Percentiles rank a stretch among this genome's conserved stretches.
Evolutionary conservation across 345 rosid genomes (phyloP).

Genomic region (Noccaea bulbosa): DNA sequence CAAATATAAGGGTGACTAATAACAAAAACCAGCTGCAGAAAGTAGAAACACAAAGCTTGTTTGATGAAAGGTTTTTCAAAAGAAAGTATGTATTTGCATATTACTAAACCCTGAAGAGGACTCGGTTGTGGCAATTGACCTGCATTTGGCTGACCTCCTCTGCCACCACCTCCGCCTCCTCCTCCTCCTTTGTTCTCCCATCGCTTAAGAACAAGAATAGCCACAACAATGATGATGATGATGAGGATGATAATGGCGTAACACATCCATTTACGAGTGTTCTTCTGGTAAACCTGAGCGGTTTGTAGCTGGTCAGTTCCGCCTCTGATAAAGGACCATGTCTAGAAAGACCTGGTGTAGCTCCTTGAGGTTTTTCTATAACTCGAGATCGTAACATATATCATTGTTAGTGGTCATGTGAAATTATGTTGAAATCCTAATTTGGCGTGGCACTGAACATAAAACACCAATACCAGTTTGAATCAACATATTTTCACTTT

Average conservation of each 20-base stretch:
- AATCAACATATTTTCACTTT: no score
- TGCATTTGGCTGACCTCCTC: slow-evolving; percentile 27
- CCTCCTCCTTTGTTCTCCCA: slow-evolving; percentile 50
- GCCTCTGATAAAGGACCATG: slow-evolving; percentile 77
- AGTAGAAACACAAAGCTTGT: slow-evolving; percentile 33
- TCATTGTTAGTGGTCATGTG: no score
- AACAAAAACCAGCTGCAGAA: slow-evolving; percentile 18
- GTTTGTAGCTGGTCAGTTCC: slow-evolving; percentile 59
- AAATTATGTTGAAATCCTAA: no score
- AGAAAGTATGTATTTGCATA: slow-evolving; percentile 39
- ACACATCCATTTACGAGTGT: slow-evolving; percentile 82
- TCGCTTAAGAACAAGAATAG: slow-evolving; percentile 60
- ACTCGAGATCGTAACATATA: no score
- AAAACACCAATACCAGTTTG: no score
- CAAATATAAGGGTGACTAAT: slow-evolving; percentile 17
- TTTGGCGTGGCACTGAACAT: no score
- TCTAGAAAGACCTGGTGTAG: slow-evolving; percentile 88
- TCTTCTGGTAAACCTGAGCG: slow-evolving; percentile 74
- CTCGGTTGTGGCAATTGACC: slow-evolving; percentile 29
- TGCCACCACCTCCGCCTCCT: neutral
- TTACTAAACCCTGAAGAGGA: slow-evolving; percentile 36
- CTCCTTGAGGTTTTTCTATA: slow-evolving; percentile 69
- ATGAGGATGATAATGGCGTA: slow-evolving; percentile 62
- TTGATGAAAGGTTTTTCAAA: neutral
- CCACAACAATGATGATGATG: slow-evolving; percentile 62